Percentiles rank a stretch among this genome's conserved stretches.
phyloP scores from a whole-genome alignment of 1,284 basidiomycete genomes.

The Ceratobasidium sp. region DNA sequence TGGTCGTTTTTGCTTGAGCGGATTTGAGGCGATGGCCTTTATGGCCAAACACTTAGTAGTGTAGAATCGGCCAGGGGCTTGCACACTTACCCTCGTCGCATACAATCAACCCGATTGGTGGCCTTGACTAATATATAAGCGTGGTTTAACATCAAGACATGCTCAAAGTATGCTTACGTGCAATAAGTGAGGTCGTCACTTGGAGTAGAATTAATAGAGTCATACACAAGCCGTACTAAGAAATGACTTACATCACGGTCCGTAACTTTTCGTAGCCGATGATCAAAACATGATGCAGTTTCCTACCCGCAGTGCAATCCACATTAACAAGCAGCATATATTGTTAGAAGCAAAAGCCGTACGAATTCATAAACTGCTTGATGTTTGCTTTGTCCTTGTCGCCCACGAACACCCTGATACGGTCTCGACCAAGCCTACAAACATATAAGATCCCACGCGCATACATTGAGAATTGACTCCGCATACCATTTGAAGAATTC shows the following conservation, averaged over 20 bases:
- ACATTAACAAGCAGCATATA: conserved; percentile 17
- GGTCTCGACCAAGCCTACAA: conserved; percentile 80
- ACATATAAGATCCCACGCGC: background rate
- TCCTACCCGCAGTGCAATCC: conserved; percentile 62
- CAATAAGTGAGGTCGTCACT: conserved; percentile 75
- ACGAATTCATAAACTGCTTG: conserved; percentile 83
- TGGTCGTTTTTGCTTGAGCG: conserved; percentile 90
- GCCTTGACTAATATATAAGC: conserved; percentile 63
- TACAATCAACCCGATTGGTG: conserved; percentile 92
- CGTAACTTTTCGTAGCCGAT: conserved; percentile 96
- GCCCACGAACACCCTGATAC: conserved; percentile 83
- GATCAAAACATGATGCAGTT: conserved; percentile 84
- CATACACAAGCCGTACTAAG: background rate
- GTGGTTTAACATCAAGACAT: background rate
- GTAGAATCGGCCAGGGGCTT: too few relatives aligned
- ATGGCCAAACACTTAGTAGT: background rate
- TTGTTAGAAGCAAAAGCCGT: conserved; percentile 51
- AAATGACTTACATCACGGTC: conserved; percentile 74
- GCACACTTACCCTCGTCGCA: conserved; percentile 87
- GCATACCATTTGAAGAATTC: conserved; percentile 94
- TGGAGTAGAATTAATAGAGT: background rate
- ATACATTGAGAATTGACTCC: background rate
- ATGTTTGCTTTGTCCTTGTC: conserved; percentile 82
- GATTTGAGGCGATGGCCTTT: conserved; percentile 95
- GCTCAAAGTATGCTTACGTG: conserved; percentile 63